A percentile compares a stretch with the other conserved stretches of the same genome.
Evolutionary conservation across 202 grass and related monocot species (phyloP).

Genomic region (Brachypodium distachyon): DNA sequence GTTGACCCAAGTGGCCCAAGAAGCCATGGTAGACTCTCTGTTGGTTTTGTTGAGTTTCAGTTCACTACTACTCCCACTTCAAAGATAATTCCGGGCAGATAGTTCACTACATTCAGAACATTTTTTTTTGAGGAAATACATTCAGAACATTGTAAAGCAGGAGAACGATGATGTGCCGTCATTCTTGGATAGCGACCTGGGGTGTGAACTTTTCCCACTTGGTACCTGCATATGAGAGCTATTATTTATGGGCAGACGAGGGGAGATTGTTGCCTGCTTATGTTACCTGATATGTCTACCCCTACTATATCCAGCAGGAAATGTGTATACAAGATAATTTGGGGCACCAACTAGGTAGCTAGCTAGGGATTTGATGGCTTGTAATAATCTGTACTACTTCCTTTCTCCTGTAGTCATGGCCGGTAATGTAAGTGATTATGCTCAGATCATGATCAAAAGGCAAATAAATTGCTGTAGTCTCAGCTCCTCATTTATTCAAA

Average conservation of each 20-base stretch:
- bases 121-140: too few relatives aligned
- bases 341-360: slow-evolving; percentile 13
- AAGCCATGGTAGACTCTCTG: too few relatives aligned
- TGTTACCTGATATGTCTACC: not conserved
- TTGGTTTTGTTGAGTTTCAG: too few relatives aligned
- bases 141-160: slow-evolving; percentile 41
- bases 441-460: not conserved
- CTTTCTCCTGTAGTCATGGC: not conserved
- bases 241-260: not conserved
- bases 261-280: slow-evolving; percentile 3
- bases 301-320: not conserved
- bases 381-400: slow-evolving; percentile 28
- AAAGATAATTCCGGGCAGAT: too few relatives aligned
- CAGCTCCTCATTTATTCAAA: not conserved
- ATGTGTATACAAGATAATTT: slow-evolving; percentile 21
- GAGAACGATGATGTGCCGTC: slow-evolving; percentile 62
- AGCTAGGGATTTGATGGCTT: slow-evolving; percentile 15
- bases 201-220: slow-evolving; percentile 70
- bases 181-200: slow-evolving; percentile 49
- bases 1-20: too few relatives aligned
- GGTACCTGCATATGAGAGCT: slow-evolving; percentile 83
- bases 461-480: too few relatives aligned
- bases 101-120: too few relatives aligned
- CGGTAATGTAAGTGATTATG: slow-evolving; percentile 17
- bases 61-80: too few relatives aligned